phyloP scores from a whole-genome alignment of 2,329 filamentous ascomycete species.

The Aphanocladium album region DNA sequence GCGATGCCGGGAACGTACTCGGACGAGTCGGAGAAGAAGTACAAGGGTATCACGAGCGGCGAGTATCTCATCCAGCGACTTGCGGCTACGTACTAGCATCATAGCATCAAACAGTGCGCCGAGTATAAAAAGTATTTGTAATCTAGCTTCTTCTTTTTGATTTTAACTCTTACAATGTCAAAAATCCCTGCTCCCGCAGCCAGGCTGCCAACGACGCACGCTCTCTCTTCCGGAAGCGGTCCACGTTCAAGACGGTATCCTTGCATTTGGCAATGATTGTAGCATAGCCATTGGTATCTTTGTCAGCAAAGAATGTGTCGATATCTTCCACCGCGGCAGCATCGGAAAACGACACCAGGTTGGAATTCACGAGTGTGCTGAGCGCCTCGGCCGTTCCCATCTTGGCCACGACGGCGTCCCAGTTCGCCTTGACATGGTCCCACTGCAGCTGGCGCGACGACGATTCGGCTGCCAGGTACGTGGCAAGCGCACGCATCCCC shows the following conservation, averaged over 20 bases:
- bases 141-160: neutral
- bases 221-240: constrained; percentile 5
- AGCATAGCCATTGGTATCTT: constrained; percentile 81
- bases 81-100: constrained; percentile 60
- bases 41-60: constrained; percentile 69
- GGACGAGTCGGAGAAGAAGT: constrained; percentile 66
- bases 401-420: constrained; percentile 65
- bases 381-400: constrained; percentile 83
- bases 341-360: constrained; percentile 73
- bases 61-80: constrained; percentile 77
- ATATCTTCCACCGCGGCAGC: constrained; percentile 69
- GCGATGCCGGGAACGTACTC: constrained; percentile 73
- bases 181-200: constrained; percentile 1
- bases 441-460: constrained; percentile 69
- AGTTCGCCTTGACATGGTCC: constrained; percentile 81
- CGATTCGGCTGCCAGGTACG: constrained; percentile 66
- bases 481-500: constrained; percentile 80
- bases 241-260: constrained; percentile 41
- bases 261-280: constrained; percentile 78
- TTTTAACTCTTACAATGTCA: neutral
- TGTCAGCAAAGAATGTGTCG: constrained; percentile 74
- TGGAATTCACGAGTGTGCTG: constrained; percentile 75
- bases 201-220: neutral
- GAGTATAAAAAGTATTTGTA: neutral
- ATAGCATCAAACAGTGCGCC: neutral